Evolutionary conservation across 1,139 yeast species (phyloP), one percentile per base, ranked within the genome.

Genomic region (Magnusiomyces magnusii): DNA sequence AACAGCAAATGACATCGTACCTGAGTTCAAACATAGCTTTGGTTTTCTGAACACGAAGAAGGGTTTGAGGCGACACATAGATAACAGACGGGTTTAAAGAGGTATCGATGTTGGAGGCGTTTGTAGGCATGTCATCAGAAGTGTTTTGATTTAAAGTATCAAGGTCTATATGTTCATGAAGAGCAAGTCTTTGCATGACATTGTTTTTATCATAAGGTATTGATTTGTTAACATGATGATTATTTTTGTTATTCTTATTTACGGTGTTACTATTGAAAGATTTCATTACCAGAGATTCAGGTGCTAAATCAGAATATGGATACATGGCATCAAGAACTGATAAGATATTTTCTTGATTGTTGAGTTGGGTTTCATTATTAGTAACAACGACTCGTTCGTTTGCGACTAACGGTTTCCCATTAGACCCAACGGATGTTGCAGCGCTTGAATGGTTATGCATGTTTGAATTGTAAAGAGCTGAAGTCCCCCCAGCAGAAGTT

Each of bases 1-100:
- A 52, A 25, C 49, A 24, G 17, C 34, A 39, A 23, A 52, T 23
- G 13, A 52, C 39, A 17, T 42, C 47, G 25, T 52, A 52, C 23
- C n/a, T 39, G 10, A 52, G 47, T 24, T 52, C 55, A 41, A 52
- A 23, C 10, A 25, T 42, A 7, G 55, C 55, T 17, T 52, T 52
- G 9, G 49, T 34, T 17, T 42, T 41, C 25, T 52, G 49, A n/a
- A 42, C 49, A 3, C 55, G 55, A n/a, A 52, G 21, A n/a, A 52
- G 23, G 10, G 55, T 52, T 41, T 52, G 49, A 24, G 49, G 55
- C 13, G 55, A 52, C 10, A 52, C 47, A 19, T 39, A 27, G 9
- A 52, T 52, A 24, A 41, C 36, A 15, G 47, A 36, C 17, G 19
- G 17, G 17, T 39, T 39, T 31, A 31, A 31, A 27, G 31, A 24